These are phyloP conservation scores for Amyloporia xantha DNA, from an alignment of 768 basidiomycete genomes.

Conservation along the genomic window DNA sequence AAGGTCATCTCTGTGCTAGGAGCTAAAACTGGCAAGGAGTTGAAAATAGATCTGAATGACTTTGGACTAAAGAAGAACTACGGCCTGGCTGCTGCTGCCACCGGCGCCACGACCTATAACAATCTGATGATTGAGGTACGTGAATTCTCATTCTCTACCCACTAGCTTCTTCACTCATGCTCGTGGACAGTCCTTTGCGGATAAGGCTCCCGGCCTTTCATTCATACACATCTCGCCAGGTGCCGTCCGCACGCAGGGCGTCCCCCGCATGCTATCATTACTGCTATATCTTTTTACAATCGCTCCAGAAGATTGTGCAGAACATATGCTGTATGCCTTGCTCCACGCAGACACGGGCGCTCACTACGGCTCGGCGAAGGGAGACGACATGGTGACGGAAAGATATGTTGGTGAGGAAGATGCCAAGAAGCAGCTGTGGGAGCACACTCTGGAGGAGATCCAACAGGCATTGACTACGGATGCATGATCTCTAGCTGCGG, in stretches of 20 bases:
- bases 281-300: constrained; percentile 4
- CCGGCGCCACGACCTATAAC: constrained; percentile 37
- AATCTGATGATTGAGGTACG: constrained; percentile 47
- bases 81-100: constrained; percentile 26
- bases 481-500: not conserved
- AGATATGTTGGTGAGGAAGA: constrained; percentile 10
- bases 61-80: constrained; percentile 43
- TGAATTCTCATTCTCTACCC: not conserved
- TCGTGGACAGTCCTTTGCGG: constrained; percentile 30
- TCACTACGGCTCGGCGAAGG: constrained; percentile 1
- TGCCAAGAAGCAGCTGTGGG: constrained; percentile 10
- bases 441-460: constrained; percentile 14
- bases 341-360: constrained; percentile 8
- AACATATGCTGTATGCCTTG: constrained; percentile 13
- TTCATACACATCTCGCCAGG: constrained; percentile 42
- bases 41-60: constrained; percentile 37
- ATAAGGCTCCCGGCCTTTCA: constrained; percentile 32
- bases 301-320: constrained; percentile 11
- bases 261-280: constrained; percentile 1
- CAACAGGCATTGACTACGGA: not conserved
- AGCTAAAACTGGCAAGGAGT: constrained; percentile 29
- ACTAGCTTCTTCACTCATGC: not conserved
- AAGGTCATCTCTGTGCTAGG: constrained; percentile 40
- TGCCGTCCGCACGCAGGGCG: constrained; percentile 26
- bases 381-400: constrained; percentile 13